Percentiles rank a stretch among this genome's conserved stretches.
Conservation (phyloP, 2,329 filamentous ascomycete species). For the Trichoderma polysporum region DNA sequence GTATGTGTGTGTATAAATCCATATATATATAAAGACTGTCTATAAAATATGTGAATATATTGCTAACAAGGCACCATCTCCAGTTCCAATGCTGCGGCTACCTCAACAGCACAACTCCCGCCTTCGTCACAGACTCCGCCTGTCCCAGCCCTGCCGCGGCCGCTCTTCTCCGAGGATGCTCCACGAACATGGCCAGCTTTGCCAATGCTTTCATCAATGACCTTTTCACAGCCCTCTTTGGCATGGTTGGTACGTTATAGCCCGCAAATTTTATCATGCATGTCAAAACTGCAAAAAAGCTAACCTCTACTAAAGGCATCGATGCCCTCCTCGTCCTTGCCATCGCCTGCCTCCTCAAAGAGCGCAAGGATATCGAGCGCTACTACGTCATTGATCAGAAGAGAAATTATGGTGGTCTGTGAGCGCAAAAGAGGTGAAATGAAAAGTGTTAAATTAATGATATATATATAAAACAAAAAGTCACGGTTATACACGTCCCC, state of each 20-base stretch:
- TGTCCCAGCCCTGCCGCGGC: constrained; percentile 72
- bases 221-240: constrained; percentile 78
- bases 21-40: background rate
- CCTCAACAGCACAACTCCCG: constrained; percentile 67
- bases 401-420: constrained; percentile 53
- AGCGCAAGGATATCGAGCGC: constrained; percentile 74
- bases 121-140: constrained; percentile 66
- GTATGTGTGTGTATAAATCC: too few species aligned
- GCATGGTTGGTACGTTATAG: constrained; percentile 62
- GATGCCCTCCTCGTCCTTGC: constrained; percentile 68
- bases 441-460: background rate
- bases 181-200: constrained; percentile 64
- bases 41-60: background rate
- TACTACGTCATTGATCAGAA: constrained; percentile 83
- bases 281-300: background rate
- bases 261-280: background rate
- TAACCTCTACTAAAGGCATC: constrained; percentile 43
- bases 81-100: constrained; percentile 82
- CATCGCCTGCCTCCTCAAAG: constrained; percentile 74
- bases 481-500: background rate
- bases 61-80: background rate
- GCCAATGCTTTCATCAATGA: constrained; percentile 70
- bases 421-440: constrained; percentile 27
- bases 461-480: background rate
- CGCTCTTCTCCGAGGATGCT: constrained; percentile 68